Evolutionary conservation across 306 rosid genomes (phyloP).

Genomic region (Cyclanthera cordifolia): DNA sequence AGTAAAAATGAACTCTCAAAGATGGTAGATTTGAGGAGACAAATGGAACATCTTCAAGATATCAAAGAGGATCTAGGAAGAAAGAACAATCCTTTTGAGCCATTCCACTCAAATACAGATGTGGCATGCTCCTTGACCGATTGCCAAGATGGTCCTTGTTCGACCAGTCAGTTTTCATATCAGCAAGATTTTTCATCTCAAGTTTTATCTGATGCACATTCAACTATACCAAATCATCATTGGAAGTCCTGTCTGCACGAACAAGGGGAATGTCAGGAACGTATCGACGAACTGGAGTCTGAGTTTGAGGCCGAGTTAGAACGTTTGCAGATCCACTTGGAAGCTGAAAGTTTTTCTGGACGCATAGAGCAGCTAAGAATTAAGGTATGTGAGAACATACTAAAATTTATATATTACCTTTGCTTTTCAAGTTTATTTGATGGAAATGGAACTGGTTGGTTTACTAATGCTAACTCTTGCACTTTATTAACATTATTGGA

Average conservation of each 20-base stretch:
- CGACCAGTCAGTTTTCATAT: conserved; percentile 28
- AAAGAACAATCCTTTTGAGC: conserved; percentile 21
- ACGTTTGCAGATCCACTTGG: conserved; percentile 56
- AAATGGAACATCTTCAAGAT: conserved; percentile 63
- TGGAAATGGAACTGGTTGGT: neutral
- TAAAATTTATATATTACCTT: neutral
- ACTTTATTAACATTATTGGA: too few species aligned
- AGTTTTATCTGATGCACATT: conserved; percentile 21
- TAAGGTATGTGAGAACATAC: conserved; percentile 28
- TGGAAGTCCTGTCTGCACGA: conserved; percentile 15
- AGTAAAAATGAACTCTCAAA: conserved; percentile 55
- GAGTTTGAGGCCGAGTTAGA: conserved; percentile 74
- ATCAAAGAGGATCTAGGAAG: conserved; percentile 37
- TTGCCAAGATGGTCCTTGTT: conserved; percentile 35
- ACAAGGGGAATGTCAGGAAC: conserved; percentile 32
- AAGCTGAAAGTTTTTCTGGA: conserved; percentile 31
- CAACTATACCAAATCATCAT: conserved; percentile 18
- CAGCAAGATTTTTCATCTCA: conserved; percentile 20
- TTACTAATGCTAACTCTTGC: neutral
- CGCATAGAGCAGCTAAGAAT: conserved; percentile 23
- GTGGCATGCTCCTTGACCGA: conserved; percentile 35
- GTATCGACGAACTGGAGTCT: conserved; percentile 52
- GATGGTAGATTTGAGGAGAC: conserved; percentile 55
- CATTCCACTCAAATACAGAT: conserved; percentile 24
- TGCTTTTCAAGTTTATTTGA: neutral